Percentiles rank a stretch among this genome's conserved stretches.
phyloP scores from a whole-genome alignment of 2,329 filamentous ascomycete genomes.

The Aspergillus proliferans region DNA sequence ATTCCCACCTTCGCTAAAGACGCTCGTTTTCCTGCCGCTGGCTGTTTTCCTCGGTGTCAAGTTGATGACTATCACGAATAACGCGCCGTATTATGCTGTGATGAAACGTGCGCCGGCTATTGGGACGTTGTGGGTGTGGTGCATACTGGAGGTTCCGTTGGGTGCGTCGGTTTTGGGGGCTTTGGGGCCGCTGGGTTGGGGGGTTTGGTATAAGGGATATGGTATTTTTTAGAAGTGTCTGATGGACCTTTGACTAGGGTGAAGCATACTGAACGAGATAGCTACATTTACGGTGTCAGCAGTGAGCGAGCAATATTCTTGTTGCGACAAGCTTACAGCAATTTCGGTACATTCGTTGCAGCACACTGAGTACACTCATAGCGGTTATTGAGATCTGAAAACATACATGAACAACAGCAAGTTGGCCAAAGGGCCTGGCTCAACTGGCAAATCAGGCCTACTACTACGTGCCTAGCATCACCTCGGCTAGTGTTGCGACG shows the following conservation, averaged over 20 bases:
- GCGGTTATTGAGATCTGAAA: no score
- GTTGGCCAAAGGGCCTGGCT: no score
- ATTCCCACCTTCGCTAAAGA: constrained; percentile 28
- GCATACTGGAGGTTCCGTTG: constrained; percentile 77
- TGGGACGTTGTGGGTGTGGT: constrained; percentile 89
- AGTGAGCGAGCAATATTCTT: no score
- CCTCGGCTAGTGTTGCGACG: no score
- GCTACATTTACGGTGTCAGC: background rate
- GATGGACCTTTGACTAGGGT: no score
- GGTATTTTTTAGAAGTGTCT: constrained; percentile 26
- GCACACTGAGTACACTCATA: no score
- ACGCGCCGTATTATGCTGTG: constrained; percentile 71
- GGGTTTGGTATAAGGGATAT: constrained; percentile 51
- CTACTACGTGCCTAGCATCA: no score
- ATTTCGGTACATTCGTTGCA: no score
- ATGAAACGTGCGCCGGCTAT: constrained; percentile 90
- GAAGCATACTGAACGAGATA: background rate
- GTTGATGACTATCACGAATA: constrained; percentile 75
- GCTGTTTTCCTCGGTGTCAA: constrained; percentile 59
- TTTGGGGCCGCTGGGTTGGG: constrained; percentile 45
- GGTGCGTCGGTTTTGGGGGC: constrained; percentile 56
- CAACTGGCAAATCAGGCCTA: no score
- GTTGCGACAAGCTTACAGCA: no score
- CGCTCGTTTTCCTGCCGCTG: constrained; percentile 28
- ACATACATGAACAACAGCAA: no score